phyloP scores from a whole-genome alignment of 257 asterid genomes.

The Thymus quinquecostatus region DNA sequence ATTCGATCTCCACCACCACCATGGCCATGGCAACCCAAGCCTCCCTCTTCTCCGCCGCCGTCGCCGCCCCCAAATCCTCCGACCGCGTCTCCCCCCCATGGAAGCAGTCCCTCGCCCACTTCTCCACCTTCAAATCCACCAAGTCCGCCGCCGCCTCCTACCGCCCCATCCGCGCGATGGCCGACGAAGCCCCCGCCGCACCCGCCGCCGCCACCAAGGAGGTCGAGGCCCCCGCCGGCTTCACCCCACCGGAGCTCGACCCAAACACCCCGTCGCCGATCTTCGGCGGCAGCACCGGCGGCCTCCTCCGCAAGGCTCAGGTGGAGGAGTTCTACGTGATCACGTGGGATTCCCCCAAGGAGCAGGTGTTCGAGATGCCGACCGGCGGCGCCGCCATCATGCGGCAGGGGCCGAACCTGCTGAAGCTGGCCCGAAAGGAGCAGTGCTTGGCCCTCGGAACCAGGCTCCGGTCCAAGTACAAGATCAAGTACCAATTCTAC shows the following conservation, averaged over 20 bases:
- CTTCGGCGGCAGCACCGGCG: conserved; percentile 97
- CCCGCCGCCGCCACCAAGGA: conserved; percentile 30
- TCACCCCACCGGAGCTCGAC: conserved; percentile 87
- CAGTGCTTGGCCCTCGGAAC: conserved; percentile 93
- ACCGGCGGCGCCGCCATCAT: conserved; percentile 98
- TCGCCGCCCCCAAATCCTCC: conserved; percentile 37
- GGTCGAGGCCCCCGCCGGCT: conserved; percentile 72
- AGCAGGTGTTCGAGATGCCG: conserved; percentile 96
- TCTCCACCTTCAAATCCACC: conserved; percentile 48
- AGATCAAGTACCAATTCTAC: conserved; percentile 84
- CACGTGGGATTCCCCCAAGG: conserved; percentile 95
- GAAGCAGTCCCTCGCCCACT: conserved; percentile 55
- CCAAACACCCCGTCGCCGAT: conserved; percentile 96
- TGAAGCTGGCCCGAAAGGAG: conserved; percentile 88
- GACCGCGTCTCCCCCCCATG: conserved; percentile 53
- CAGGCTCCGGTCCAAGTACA: conserved; percentile 81
- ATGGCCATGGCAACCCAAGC: conserved; percentile 93
- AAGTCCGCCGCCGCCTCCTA: conserved; percentile 30
- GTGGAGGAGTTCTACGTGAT: conserved; percentile 92
- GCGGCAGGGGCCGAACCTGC: conserved; percentile 85
- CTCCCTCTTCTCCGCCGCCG: conserved; percentile 74
- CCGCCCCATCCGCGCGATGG: conserved; percentile 69
- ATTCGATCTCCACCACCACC: neutral
- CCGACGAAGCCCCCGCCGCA: conserved; percentile 51
- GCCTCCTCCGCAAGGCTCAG: conserved; percentile 86